phyloP scores from a whole-genome alignment of 305 asterid species.

The Solanum hybrid region DNA sequence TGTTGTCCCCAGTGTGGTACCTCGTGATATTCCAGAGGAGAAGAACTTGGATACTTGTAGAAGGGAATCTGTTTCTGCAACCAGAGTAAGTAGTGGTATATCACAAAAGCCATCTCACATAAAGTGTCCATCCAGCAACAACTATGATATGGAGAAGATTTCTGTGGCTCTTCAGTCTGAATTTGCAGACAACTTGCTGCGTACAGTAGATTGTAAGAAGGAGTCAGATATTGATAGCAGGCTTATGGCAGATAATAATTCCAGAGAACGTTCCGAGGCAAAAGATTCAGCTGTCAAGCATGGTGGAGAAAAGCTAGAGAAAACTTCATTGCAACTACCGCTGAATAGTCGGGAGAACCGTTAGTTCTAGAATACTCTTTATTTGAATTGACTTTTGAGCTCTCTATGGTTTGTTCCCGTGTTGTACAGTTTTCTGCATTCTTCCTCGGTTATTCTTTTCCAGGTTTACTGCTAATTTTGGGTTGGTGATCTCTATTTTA shows the following conservation, averaged over 20 bases:
- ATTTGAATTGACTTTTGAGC: neutral
- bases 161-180: constrained; percentile 39
- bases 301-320: constrained; percentile 41
- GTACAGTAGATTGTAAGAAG: constrained; percentile 26
- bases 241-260: constrained; percentile 21
- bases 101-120: constrained; percentile 40
- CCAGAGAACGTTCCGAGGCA: constrained; percentile 24
- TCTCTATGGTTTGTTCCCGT: neutral
- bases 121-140: constrained; percentile 44
- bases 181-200: constrained; percentile 25
- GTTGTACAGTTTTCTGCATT: neutral
- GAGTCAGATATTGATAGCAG: constrained; percentile 34
- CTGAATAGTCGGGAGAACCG: constrained; percentile 28
- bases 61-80: constrained; percentile 46
- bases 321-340: constrained; percentile 28
- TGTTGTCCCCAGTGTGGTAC: constrained; percentile 52
- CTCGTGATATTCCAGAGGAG: constrained; percentile 55
- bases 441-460: neutral
- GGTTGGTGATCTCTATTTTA: neutral
- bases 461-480: neutral
- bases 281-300: constrained; percentile 30
- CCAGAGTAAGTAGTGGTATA: constrained; percentile 31
- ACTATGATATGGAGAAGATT: constrained; percentile 51
- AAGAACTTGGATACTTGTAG: constrained; percentile 44
- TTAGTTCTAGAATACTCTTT: constrained; percentile 12